Evolutionary conservation across 345 rosid species (phyloP), one percentile per base, ranked within the genome.

Genomic region (Citrus hindsii): DNA sequence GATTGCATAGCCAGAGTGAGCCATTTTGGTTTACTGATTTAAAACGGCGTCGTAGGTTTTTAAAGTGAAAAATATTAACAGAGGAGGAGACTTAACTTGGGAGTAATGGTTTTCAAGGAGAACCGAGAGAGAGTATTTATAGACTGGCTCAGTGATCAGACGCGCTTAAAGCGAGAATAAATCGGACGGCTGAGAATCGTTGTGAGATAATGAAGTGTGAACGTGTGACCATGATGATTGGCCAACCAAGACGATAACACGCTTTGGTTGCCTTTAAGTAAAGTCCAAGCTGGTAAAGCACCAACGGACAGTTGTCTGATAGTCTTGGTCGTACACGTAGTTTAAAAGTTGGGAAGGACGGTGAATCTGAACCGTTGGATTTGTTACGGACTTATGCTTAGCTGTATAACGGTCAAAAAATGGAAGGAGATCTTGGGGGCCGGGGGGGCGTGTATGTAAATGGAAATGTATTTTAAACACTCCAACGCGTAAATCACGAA

Each of bases 351-450:
- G 13, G 25, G 27, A 22, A 9, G n/a, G 28, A 9, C 5, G 2
- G 13, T 19, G 30, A 40, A 76, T 24, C 4, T 51, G 6, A 19
- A 46, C 64, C 16, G 53, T 51, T 14, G 2, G 55, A 32, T 65
- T 1, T 4, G 38, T 24, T 48, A 4, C 13, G 2, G 65, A 10
- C 30, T n/a, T 16, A 28, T 25, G 66, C 5, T 33, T 33, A 8
- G 35, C 8, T 65, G 35, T n/a, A 8, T 66, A 76, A 76, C 79
- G 79, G 72, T 66, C 72, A 27, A 55, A 42, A 76, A 51, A 35
- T 33, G 72, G 72, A 66, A 76, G 33, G 63, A 25, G 53, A n/a
- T 28, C 35, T 12, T 2, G 66, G 66, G 6, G 42, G 2, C 12
- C 10, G 42, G 10, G 42, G 5, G 7, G 5, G 7, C 2, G 4